Base-by-base conservation (phyloP, 1,139 yeast species). In the Pichia sp. region DNA sequence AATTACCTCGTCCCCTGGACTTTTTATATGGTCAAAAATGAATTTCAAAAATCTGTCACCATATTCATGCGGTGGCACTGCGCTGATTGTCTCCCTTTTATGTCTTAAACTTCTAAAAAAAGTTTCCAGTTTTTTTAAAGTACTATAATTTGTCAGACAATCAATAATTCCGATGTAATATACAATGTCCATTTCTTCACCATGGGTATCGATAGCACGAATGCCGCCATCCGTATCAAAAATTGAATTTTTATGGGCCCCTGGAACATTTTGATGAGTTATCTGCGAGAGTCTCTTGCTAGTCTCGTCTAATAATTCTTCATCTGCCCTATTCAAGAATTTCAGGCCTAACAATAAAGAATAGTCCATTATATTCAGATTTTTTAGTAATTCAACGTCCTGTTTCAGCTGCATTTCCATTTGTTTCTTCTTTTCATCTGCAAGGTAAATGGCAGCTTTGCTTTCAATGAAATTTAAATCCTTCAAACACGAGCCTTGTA, bases 131-230 rank as follows among this genome's bases (percentile, higher is more conserved):
- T 81, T 78, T 68, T 95, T 95, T 62, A 82, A 72, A 30, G 85
- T 70, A 1, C 90, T 86, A 67, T 95, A 95, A 57, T 85, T 82
- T 0, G 99, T 95, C 61, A 95, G 75, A 70, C 96, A 92, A 68
- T 95, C 99, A 64, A 95, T 95, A 49, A 95, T 85, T n/a, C 99
- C 99, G 63, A 95, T 73, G 66, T 92, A 95, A 70, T 95, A 95
- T 13, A 95, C 82, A 57, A 87, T 82, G 31, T 81, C 76, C 49
- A 82, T 68, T 31, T 90, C 90, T 51, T 80, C 77, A 64, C 88
- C 79, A 50, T 78, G 67, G 51, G 76, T 82, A 64, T 86, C 82
- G 0, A 96, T 85, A 1, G 95, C 85, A 54, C 87, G 75, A 47
- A 89, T 83, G 7, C 98, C 99, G 23, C 97, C 97, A 68, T 87